Conservation (phyloP, 495 filamentous ascomycete species). For the Neurospora discreta region DNA sequence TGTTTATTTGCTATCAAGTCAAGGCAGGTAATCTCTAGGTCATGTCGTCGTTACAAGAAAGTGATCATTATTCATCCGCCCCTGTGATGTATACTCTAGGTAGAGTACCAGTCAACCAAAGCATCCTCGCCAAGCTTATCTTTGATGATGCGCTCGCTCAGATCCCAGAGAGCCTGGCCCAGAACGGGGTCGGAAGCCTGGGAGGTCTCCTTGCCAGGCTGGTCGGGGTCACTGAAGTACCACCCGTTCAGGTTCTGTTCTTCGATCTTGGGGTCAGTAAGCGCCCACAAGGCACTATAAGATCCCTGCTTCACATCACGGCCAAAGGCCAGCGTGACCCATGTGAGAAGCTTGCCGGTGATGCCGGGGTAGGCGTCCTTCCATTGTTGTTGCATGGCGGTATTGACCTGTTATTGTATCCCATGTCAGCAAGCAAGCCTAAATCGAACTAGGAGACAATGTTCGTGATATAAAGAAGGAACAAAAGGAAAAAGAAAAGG, state of each 20-base stretch:
- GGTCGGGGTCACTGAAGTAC: conserved; percentile 29
- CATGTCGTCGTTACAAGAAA: neutral
- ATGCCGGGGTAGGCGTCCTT: conserved; percentile 37
- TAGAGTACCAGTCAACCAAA: conserved; percentile 23
- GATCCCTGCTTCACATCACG: conserved; percentile 32
- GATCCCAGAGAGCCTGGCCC: conserved; percentile 30
- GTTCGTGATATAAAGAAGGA: too few species aligned
- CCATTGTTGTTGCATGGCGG: conserved; percentile 37
- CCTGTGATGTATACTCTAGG: neutral
- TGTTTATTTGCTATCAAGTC: neutral
- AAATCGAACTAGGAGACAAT: neutral
- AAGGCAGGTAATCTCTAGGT: neutral
- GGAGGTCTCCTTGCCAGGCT: conserved; percentile 21
- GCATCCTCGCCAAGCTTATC: conserved; percentile 33
- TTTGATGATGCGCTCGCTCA: conserved; percentile 31
- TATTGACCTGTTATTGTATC: conserved; percentile 22
- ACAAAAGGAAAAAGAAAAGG: too few species aligned
- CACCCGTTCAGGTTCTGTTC: conserved; percentile 30
- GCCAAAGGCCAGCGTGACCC: conserved; percentile 20
- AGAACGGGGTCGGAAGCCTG: conserved; percentile 31
- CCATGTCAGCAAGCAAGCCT: neutral
- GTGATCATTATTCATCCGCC: neutral
- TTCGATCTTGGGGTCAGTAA: conserved; percentile 31
- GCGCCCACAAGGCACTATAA: conserved; percentile 31
- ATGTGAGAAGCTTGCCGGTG: conserved; percentile 26